Conservation (phyloP, 2,329 filamentous ascomycete genomes). For the Clarireedia paspali region DNA sequence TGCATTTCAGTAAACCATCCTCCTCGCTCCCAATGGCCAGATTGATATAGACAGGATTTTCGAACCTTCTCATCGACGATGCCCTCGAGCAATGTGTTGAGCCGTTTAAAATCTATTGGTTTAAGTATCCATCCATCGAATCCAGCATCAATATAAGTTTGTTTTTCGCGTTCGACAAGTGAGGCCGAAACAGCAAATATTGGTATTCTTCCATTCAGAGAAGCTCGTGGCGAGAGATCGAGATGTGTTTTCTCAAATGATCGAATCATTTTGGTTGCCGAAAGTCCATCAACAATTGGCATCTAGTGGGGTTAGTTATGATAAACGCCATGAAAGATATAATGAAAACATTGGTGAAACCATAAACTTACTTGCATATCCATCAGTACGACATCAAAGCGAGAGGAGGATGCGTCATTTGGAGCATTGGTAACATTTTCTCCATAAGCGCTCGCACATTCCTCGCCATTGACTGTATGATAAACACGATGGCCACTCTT, state of each 20-base stretch:
- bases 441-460: slow-evolving; percentile 65
- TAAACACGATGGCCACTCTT: slow-evolving; percentile 65
- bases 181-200: slow-evolving; percentile 86
- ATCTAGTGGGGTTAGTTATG: slow-evolving; percentile 47
- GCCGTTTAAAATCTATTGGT: slow-evolving; percentile 72
- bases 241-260: slow-evolving; percentile 53
- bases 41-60: slow-evolving; percentile 55
- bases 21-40: slow-evolving; percentile 74
- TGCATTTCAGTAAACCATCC: slow-evolving; percentile 61
- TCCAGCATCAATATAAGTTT: slow-evolving; percentile 66
- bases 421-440: slow-evolving; percentile 41
- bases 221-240: slow-evolving; percentile 50
- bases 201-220: slow-evolving; percentile 59
- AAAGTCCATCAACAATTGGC: slow-evolving; percentile 82
- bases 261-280: slow-evolving; percentile 76
- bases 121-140: slow-evolving; percentile 92
- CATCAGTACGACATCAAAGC: slow-evolving; percentile 79
- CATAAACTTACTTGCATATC: slow-evolving; percentile 69
- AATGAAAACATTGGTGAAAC: not conserved
- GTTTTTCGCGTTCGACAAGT: slow-evolving; percentile 59
- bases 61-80: slow-evolving; percentile 56
- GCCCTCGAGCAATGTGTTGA: slow-evolving; percentile 61
- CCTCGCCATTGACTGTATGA: slow-evolving; percentile 75
- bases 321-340: not conserved
- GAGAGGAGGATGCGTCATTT: slow-evolving; percentile 13